These are phyloP conservation scores for Hygrocybe coccinea DNA, from an alignment of 768 basidiomycete species.

Conservation along the genomic window DNA sequence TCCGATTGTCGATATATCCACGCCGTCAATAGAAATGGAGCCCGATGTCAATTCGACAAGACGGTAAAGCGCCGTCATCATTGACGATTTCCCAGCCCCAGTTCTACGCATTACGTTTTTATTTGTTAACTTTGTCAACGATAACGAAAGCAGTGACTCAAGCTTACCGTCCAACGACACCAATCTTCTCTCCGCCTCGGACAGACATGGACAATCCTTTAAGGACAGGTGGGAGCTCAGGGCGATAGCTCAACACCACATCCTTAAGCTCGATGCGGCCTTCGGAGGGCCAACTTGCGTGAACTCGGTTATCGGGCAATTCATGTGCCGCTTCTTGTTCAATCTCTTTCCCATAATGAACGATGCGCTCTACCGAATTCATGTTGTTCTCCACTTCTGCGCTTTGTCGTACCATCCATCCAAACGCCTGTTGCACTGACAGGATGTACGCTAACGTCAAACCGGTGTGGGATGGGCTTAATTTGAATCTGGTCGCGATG, in stretches of 20 bases:
- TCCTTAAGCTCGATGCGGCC: slow-evolving; percentile 73
- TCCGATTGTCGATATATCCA: slow-evolving; percentile 81
- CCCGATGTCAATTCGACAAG: slow-evolving; percentile 78
- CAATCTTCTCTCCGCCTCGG: slow-evolving; percentile 80
- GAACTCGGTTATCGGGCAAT: slow-evolving; percentile 53
- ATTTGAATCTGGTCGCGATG: slow-evolving; percentile 64
- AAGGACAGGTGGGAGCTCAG: slow-evolving; percentile 84
- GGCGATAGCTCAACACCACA: slow-evolving; percentile 77
- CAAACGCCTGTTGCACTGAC: slow-evolving; percentile 73
- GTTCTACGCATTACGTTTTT: slow-evolving; percentile 43
- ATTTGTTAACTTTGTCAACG: too few relatives aligned
- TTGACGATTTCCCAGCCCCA: slow-evolving; percentile 84
- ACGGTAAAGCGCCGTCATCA: slow-evolving; percentile 84
- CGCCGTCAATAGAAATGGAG: slow-evolving; percentile 70
- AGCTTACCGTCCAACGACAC: slow-evolving; percentile 68
- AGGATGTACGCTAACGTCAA: slow-evolving; percentile 76
- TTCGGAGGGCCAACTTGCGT: slow-evolving; percentile 64
- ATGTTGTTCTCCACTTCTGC: slow-evolving; percentile 92
- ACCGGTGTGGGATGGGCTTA: slow-evolving; percentile 77
- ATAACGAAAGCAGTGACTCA: slow-evolving; percentile 1
- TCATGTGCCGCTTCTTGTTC: slow-evolving; percentile 79
- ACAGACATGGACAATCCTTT: slow-evolving; percentile 73
- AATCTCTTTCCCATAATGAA: slow-evolving; percentile 73
- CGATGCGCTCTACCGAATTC: slow-evolving; percentile 83
- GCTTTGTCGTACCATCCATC: slow-evolving; percentile 70